Evolutionary conservation across 768 basidiomycete species (phyloP).

Genomic region (Collybia mongolica): DNA sequence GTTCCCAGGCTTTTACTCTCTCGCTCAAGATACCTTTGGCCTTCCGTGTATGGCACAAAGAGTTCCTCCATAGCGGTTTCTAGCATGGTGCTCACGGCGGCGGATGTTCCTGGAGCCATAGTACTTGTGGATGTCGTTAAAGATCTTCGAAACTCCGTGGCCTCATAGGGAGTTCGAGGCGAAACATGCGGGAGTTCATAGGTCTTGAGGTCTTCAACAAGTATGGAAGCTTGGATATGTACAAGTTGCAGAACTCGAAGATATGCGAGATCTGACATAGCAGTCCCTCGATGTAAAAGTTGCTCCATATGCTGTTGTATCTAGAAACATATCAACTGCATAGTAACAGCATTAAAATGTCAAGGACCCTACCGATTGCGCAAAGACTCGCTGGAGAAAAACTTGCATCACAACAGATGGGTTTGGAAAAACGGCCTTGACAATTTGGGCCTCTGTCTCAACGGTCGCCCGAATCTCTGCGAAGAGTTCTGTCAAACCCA

Average conservation of each 20-base stretch:
- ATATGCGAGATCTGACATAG: conserved; percentile 86
- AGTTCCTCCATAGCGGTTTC: conserved; percentile 96
- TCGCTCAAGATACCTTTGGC: conserved; percentile 85
- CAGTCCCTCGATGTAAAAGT: conserved; percentile 70
- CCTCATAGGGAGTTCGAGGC: conserved; percentile 63
- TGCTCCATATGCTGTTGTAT: conserved; percentile 97
- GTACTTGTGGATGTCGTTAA: conserved; percentile 45
- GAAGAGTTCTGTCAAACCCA: conserved; percentile 78
- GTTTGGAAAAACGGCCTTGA: conserved; percentile 97
- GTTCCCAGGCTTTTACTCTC: conserved; percentile 83
- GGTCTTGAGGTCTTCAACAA: conserved; percentile 89
- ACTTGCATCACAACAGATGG: conserved; percentile 97
- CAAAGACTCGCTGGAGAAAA: conserved; percentile 95
- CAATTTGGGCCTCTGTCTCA: conserved; percentile 94
- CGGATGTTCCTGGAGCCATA: conserved; percentile 43
- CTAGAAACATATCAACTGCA: conserved; percentile 36
- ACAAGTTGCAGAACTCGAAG: conserved; percentile 88
- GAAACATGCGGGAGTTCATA: conserved; percentile 79
- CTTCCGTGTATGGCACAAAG: conserved; percentile 92
- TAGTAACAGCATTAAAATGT: neutral
- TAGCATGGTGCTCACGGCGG: conserved; percentile 81
- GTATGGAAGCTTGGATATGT: conserved; percentile 69
- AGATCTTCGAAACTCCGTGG: conserved; percentile 57
- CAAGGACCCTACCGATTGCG: conserved; percentile 74
- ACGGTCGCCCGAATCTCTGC: conserved; percentile 88